These are phyloP conservation scores for Monilinia laxa DNA, from an alignment of 2,329 filamentous ascomycete species.

Conservation along the genomic window DNA sequence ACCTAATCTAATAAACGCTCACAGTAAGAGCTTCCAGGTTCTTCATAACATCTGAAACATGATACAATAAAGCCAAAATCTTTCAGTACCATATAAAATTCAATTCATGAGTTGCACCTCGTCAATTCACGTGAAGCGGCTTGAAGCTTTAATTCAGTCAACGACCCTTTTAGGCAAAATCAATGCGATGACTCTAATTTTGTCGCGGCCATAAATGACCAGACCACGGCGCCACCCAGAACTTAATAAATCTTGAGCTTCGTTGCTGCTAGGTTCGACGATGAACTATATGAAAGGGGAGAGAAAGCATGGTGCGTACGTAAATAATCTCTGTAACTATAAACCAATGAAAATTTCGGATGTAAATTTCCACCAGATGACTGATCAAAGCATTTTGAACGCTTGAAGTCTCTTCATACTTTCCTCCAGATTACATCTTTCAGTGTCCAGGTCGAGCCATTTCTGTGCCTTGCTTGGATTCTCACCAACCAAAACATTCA, in stretches of 20 bases:
- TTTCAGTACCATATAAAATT: background rate
- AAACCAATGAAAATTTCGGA: background rate
- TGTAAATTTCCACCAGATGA: background rate
- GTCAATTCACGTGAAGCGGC: no score
- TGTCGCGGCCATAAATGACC: background rate
- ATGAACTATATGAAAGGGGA: background rate
- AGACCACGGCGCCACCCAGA: background rate
- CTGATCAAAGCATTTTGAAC: conserved; percentile 26
- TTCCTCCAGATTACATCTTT: conserved; percentile 26
- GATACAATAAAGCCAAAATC: background rate
- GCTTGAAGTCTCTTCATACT: conserved; percentile 25
- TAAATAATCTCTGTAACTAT: background rate
- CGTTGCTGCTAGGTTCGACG: background rate
- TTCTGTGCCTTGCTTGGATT: conserved; percentile 21
- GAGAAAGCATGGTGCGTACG: background rate
- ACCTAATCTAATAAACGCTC: no score
- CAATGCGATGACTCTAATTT: background rate
- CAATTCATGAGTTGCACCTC: background rate
- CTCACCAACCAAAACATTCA: conserved; percentile 26
- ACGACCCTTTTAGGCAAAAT: background rate
- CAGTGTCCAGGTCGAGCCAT: conserved; percentile 16
- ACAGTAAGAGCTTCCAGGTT: background rate
- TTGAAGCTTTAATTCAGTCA: background rate
- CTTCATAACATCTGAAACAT: background rate
- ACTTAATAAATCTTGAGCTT: background rate